Evolutionary conservation across 2,329 filamentous ascomycete species (phyloP).

Genomic region (Aureobasidium pullulans): DNA sequence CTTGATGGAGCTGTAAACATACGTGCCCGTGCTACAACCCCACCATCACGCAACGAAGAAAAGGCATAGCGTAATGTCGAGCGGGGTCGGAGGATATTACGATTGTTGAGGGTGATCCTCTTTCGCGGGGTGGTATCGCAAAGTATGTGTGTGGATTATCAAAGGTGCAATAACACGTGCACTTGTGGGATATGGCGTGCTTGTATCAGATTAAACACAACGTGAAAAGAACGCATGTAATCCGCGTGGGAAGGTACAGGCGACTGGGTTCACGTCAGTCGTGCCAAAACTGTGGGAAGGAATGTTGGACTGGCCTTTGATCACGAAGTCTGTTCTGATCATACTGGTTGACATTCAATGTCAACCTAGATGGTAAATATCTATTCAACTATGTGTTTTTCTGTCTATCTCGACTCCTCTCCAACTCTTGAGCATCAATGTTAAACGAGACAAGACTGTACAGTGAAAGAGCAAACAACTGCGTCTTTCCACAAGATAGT

Average conservation of each 20-base stretch:
- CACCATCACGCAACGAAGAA: not conserved
- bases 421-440: no score
- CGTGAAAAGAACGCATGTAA: not conserved
- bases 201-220: not conserved
- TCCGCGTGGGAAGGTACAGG: not conserved
- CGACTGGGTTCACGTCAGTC: no score
- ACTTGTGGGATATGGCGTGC: not conserved
- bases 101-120: not conserved
- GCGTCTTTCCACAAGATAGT: no score
- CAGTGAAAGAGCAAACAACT: no score
- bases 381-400: no score
- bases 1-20: conserved; percentile 2
- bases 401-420: no score
- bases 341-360: no score
- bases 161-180: not conserved
- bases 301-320: no score
- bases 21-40: not conserved
- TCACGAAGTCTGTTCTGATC: no score
- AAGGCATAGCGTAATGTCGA: not conserved
- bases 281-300: no score
- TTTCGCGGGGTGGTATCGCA: not conserved
- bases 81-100: not conserved
- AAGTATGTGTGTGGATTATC: not conserved
- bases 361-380: no score
- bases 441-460: no score